Evolutionary conservation across 495 filamentous ascomycete genomes (phyloP), one percentile per base, ranked within the genome.

Genomic region (Cercophora sp.): DNA sequence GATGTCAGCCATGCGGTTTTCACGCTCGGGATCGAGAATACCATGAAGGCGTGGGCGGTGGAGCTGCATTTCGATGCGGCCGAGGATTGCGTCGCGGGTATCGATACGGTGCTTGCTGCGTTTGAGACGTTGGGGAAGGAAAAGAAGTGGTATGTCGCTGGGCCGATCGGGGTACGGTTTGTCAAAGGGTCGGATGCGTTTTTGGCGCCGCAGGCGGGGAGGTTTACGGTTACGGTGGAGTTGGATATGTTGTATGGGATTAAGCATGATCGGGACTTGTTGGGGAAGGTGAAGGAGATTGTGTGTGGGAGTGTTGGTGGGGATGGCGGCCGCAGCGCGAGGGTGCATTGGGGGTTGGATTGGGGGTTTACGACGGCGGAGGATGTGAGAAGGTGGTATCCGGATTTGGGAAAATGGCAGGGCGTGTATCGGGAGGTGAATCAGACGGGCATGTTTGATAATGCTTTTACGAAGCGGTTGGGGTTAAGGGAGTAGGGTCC

Each of bases 321-420:
- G 13, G 13, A 32, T 13, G 13, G 29, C 29, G 29, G 29, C 29
- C n/a, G n/a, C n/a, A 18, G 44, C 11, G 44, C 51, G 18, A 19
- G 53, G 6, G 29, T 56, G 13, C 53, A 56, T 25, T 56, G 53
- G 53, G 53, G 53, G 16, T 32, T 56, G n/a, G 53, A 56, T 39
- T 23, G 35, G 23, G 46, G 46, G 8, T 27, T 20, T 5, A 39
- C 29, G 13, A 56, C 53, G 20, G 37, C 37, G 2, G 46, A 18
- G 4, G 53, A 56, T 20, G 46, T 51, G 19, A 25, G 22, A 22
- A 36, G 11, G 22, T 56, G 53, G 53, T 56, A 56, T 45, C 10
- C 41, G 19, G 27, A 35, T 9, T 34, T 56, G 9, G 46, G 13
- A 1, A 44, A 16, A 40, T 56, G 53, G 53, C 8, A 56, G 22